phyloP scores from a whole-genome alignment of 2,329 filamentous ascomycete genomes.

The Zalaria sp. region DNA sequence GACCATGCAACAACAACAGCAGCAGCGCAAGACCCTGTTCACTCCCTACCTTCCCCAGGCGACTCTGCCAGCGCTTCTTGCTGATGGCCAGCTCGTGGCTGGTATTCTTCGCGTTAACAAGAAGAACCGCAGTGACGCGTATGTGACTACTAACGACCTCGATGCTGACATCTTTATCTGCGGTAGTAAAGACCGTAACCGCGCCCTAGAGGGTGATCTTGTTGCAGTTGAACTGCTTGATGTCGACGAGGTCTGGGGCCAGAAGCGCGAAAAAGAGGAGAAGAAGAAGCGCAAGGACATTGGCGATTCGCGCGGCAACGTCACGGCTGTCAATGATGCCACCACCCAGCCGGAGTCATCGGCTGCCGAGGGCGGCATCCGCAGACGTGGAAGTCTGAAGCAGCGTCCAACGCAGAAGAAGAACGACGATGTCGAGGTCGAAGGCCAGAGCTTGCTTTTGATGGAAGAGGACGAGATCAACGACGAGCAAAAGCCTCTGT shows the following conservation, averaged over 20 bases:
- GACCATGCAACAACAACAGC: constrained; percentile 61
- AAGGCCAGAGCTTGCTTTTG: constrained; percentile 88
- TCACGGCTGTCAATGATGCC: constrained; percentile 48
- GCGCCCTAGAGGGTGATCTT: constrained; percentile 87
- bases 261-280: constrained; percentile 98
- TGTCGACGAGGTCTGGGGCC: constrained; percentile 95
- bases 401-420: constrained; percentile 99
- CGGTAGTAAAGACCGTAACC: constrained; percentile 96
- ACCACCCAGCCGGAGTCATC: constrained; percentile 43
- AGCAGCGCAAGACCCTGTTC: constrained; percentile 95
- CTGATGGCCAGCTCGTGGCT: constrained; percentile 85
- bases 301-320: constrained; percentile 74
- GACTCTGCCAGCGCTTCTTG: constrained; percentile 76
- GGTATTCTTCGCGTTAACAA: constrained; percentile 98
- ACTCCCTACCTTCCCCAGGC: constrained; percentile 95
- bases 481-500: constrained; percentile 93
- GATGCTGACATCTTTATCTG: constrained; percentile 99
- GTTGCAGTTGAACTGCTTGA: constrained; percentile 93
- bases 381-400: constrained; percentile 83
- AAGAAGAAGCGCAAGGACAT: constrained; percentile 99
- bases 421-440: constrained; percentile 97
- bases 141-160: constrained; percentile 86
- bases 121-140: constrained; percentile 97
- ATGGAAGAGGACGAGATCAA: constrained; percentile 99
- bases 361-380: constrained; percentile 69